A percentile compares a stretch with the other conserved stretches of the same genome.
Evolutionary conservation across 345 rosid genomes (phyloP).

Genomic region (Sapria himalayana): DNA sequence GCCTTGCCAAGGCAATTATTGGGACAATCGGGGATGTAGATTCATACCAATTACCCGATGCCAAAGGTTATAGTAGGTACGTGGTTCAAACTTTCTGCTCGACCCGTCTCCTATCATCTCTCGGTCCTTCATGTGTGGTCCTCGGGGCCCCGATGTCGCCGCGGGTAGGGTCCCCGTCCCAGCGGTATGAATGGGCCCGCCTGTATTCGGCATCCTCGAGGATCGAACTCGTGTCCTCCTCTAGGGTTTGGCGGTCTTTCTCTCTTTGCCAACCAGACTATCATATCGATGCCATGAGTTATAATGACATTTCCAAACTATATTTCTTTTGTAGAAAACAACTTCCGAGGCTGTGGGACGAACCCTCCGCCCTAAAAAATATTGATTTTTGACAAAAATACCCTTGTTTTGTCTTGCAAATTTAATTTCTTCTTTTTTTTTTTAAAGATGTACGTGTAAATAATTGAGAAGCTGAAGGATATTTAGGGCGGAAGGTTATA

Average conservation of each 20-base stretch:
- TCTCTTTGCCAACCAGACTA: too few species aligned
- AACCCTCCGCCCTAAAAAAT: too few species aligned
- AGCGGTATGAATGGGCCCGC: neutral
- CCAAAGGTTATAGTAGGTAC: constrained; percentile 96
- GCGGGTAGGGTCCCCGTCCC: neutral
- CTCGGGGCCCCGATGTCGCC: neutral
- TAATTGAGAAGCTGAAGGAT: too few species aligned
- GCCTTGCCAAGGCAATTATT: constrained; percentile 77
- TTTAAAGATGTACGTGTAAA: too few species aligned
- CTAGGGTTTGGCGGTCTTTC: neutral
- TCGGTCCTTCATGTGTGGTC: neutral
- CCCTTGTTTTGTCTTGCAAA: too few species aligned
- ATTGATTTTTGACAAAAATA: too few species aligned
- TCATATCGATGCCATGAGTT: too few species aligned
- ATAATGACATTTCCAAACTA: too few species aligned
- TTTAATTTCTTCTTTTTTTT: too few species aligned
- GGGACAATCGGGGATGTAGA: constrained; percentile 93
- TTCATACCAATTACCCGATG: constrained; percentile 91
- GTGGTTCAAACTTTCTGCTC: constrained; percentile 2
- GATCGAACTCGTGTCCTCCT: neutral
- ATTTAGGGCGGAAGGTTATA: too few species aligned
- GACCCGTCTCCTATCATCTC: neutral
- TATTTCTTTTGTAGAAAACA: too few species aligned
- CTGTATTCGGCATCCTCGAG: neutral
- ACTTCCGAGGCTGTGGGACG: too few species aligned